Evolutionary conservation across 371 early-diverging fungal species (phyloP).

Genomic region (Umbelopsis sp.): DNA sequence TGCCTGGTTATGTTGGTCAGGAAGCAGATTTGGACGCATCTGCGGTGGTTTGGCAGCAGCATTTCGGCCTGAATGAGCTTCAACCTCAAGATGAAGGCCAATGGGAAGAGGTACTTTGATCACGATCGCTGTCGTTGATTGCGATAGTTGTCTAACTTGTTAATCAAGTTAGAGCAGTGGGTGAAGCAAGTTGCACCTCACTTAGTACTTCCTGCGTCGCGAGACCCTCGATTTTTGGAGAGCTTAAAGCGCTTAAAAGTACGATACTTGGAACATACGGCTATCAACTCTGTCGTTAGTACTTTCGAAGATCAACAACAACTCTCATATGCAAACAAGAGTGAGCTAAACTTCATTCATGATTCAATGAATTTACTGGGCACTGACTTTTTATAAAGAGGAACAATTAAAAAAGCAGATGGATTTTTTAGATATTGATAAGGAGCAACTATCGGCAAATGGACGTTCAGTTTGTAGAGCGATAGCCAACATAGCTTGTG

Average conservation of each 20-base stretch:
- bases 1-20: not conserved
- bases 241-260: not conserved
- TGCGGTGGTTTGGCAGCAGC: not conserved
- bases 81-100: not conserved
- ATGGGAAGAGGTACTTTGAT: constrained; percentile 1
- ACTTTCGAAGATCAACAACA: not conserved
- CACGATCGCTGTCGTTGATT: not conserved
- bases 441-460: not conserved
- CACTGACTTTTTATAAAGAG: not conserved
- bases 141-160: not conserved
- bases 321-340: not conserved
- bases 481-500: not conserved
- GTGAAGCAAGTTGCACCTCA: not conserved
- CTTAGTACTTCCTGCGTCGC: not conserved
- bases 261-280: not conserved
- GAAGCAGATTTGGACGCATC: not conserved
- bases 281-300: not conserved
- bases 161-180: not conserved
- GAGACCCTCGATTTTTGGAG: not conserved
- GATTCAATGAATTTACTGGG: not conserved
- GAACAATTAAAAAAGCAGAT: not conserved
- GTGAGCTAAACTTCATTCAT: not conserved
- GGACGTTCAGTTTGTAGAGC: not conserved
- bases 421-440: not conserved
- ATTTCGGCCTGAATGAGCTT: not conserved